A percentile compares a stretch with the other conserved stretches of the same genome.
Evolutionary conservation across 495 filamentous ascomycete species (phyloP).

Genomic region (Talaromyces proteolyticus): DNA sequence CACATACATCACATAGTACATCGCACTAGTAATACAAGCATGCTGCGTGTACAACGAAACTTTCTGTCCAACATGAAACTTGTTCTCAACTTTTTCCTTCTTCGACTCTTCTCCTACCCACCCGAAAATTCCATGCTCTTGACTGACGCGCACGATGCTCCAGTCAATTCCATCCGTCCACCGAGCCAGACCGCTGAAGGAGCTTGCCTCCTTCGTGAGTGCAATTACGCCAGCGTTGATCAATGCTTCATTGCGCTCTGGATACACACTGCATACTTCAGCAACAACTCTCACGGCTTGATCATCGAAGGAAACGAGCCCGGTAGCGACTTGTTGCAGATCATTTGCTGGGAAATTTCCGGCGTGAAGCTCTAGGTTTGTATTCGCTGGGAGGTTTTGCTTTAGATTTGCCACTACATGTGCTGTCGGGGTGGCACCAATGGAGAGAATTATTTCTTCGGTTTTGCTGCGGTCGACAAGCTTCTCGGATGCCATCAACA

Average conservation of each 20-base stretch:
- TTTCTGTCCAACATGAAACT: conserved; percentile 21
- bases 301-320: conserved; percentile 10
- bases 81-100: conserved; percentile 9
- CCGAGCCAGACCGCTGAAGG: conserved; percentile 14
- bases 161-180: conserved; percentile 35
- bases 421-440: conserved; percentile 29
- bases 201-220: conserved; percentile 17
- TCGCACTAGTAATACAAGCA: conserved; percentile 25
- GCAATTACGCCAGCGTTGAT: conserved; percentile 18
- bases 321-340: conserved; percentile 20
- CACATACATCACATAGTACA: conserved; percentile 19
- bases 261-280: conserved; percentile 20
- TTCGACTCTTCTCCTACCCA: conserved; percentile 7
- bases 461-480: conserved; percentile 4
- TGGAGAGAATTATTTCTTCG: conserved; percentile 20
- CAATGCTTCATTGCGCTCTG: conserved; percentile 21
- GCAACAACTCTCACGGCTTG: conserved; percentile 17
- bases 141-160: conserved; percentile 56
- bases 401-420: conserved; percentile 22
- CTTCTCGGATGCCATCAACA: conserved; percentile 12
- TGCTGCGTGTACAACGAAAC: conserved; percentile 22
- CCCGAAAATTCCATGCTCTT: conserved; percentile 60
- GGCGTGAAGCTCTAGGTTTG: conserved; percentile 27
- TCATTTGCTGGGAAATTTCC: conserved; percentile 21
- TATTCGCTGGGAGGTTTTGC: conserved; percentile 10